Evolutionary conservation across 306 rosid species (phyloP).

Genomic region (Prunus kanzakura): DNA sequence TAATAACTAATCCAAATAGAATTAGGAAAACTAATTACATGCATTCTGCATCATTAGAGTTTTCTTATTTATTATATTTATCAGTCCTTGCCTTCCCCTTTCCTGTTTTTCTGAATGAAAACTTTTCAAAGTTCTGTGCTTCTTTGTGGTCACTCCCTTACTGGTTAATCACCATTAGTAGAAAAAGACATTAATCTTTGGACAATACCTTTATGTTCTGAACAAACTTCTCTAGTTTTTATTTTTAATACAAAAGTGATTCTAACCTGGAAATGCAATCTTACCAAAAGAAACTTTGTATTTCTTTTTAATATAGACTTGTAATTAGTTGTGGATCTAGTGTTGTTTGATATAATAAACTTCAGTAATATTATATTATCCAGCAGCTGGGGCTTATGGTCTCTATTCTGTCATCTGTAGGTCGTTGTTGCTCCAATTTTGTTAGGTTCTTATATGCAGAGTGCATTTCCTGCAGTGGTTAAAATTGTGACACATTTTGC

Average conservation of each 20-base stretch:
- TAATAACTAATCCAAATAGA: too few species aligned
- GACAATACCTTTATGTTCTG: not conserved
- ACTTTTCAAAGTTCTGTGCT: not conserved
- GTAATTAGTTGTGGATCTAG: not conserved
- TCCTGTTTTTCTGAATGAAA: not conserved
- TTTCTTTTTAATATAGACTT: not conserved
- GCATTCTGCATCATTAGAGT: too few species aligned
- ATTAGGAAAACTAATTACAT: too few species aligned
- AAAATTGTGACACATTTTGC: slow-evolving; percentile 24
- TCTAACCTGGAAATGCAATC: not conserved
- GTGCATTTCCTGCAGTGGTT: slow-evolving; percentile 30
- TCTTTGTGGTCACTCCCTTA: not conserved
- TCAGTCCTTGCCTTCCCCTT: not conserved
- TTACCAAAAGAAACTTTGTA: not conserved
- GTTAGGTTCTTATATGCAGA: slow-evolving; percentile 36
- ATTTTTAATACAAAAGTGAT: not conserved
- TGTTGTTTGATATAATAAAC: not conserved
- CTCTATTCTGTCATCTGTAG: slow-evolving; percentile 24
- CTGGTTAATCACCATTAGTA: not conserved
- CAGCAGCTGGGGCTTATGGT: not conserved
- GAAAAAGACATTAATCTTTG: not conserved
- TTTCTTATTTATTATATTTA: too few species aligned
- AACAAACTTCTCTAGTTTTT: not conserved
- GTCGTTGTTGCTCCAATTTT: slow-evolving; percentile 44
- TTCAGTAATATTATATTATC: not conserved